Percentiles rank a stretch among this genome's conserved stretches.
Conservation (phyloP, 768 basidiomycete species). For the Tulasnella sp. region DNA sequence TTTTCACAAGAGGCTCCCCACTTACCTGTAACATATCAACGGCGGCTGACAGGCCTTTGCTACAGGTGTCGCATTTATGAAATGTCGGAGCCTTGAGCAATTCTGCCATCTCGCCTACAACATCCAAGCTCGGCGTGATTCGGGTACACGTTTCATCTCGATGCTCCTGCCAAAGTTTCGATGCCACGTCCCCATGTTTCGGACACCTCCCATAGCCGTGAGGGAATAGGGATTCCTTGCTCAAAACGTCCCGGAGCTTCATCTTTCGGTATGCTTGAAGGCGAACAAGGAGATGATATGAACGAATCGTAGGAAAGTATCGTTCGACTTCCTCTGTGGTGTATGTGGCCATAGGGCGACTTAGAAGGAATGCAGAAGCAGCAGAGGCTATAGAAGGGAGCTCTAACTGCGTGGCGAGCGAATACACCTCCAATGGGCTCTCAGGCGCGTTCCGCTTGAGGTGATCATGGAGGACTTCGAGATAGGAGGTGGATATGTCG, state of each 20-base stretch:
- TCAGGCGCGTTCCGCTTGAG: slow-evolving; percentile 50
- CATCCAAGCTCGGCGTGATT: slow-evolving; percentile 51
- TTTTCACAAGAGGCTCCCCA: slow-evolving; percentile 13
- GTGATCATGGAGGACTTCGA: slow-evolving; percentile 47
- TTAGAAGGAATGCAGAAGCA: slow-evolving; percentile 55
- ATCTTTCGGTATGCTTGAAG: slow-evolving; percentile 57
- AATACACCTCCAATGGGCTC: slow-evolving; percentile 59
- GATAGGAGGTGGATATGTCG: slow-evolving; percentile 46
- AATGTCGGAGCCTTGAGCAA: slow-evolving; percentile 49
- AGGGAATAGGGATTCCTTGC: slow-evolving; percentile 64
- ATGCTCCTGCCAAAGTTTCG: slow-evolving; percentile 49
- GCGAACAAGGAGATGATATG: slow-evolving; percentile 60
- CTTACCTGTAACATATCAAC: slow-evolving; percentile 63
- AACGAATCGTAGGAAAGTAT: slow-evolving; percentile 52
- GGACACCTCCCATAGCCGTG: slow-evolving; percentile 64
- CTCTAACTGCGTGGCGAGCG: slow-evolving; percentile 46
- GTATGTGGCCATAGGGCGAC: slow-evolving; percentile 55
- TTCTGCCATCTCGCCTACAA: slow-evolving; percentile 60
- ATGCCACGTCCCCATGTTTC: slow-evolving; percentile 47
- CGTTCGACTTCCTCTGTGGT: slow-evolving; percentile 45
- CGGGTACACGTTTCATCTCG: slow-evolving; percentile 43
- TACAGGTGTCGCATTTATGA: slow-evolving; percentile 54
- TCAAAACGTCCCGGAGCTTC: slow-evolving; percentile 48
- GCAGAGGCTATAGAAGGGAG: slow-evolving; percentile 44
- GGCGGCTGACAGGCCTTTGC: slow-evolving; percentile 45